Evolutionary conservation across 495 filamentous ascomycete species (phyloP), one percentile per base, ranked within the genome.

Genomic region (Penicillium alfredii): DNA sequence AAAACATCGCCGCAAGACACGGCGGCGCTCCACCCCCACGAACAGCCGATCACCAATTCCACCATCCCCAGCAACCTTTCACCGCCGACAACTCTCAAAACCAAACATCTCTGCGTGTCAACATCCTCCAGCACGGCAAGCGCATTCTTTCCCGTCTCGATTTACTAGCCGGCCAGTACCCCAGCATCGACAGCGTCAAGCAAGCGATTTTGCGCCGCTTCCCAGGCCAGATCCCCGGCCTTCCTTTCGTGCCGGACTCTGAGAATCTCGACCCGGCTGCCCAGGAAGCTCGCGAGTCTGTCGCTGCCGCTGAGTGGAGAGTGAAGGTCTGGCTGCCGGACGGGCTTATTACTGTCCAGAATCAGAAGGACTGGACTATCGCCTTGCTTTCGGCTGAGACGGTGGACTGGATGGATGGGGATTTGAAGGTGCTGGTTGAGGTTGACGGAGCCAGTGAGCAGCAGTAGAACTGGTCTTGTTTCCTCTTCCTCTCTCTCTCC

Each of bases 381-480:
- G 63, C 64, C 9, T 49, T 72, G 6, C 45, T 62, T 14, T 53
- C 56, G n/a, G 59, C 68, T 8, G 55, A 59, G 22, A 60, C 61
- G 8, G 56, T 61, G n/a, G 71, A 72, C 10, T 74, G 70, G 71
- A 69, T 76, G 68, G 72, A 74, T 39, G 61, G 62, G 6, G 57
- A 67, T n/a, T 43, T 74, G 38, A 65, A 51, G 34, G 60, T 73
- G 35, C 42, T 74, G 20, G 49, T 73, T 17, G 65, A 71, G n/a
- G 12, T 61, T 24, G 58, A 48, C 22, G 35, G 33, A 4, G 24
- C 16, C n/a, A 31, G 38, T 32, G 14, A 31, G 21, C 33, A 33
- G 11, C 32, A 51, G 30, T 49, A 44, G 35, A 40, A n/a, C 23
- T n/a, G 11, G 5, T 8, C 8, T n/a, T 25, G 3, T 25, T 4